phyloP scores from a whole-genome alignment of 31 red algal genomes.

The Odonthalia washingtoniensis region DNA sequence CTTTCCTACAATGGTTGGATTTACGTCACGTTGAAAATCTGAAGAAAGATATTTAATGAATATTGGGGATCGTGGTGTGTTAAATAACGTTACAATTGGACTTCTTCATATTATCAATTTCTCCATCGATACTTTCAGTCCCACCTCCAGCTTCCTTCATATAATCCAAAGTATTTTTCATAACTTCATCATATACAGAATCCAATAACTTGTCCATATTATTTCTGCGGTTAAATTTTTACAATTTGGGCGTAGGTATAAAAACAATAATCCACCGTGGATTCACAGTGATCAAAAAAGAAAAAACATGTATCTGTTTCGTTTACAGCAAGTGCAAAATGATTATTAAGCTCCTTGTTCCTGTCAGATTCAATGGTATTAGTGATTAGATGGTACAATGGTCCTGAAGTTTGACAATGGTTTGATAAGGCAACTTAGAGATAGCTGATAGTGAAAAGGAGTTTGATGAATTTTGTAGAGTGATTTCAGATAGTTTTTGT shows the following conservation, averaged over 20 bases:
- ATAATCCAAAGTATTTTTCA: neutral
- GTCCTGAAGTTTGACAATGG: too few relatives aligned
- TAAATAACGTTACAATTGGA: slow-evolving; percentile 30
- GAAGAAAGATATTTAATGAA: too few relatives aligned
- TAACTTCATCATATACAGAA: slow-evolving; percentile 10
- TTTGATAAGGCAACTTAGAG: too few relatives aligned
- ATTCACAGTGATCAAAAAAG: neutral
- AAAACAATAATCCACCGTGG: neutral
- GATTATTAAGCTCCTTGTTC: neutral
- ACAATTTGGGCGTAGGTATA: neutral
- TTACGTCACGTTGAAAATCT: slow-evolving; percentile 10
- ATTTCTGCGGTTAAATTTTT: neutral
- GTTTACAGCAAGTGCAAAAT: slow-evolving; percentile 35
- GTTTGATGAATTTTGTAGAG: too few relatives aligned
- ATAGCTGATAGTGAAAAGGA: too few relatives aligned
- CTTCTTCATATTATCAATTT: slow-evolving; percentile 29
- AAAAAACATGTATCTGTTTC: slow-evolving; percentile 18
- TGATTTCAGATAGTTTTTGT: too few relatives aligned
- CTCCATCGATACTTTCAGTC: slow-evolving; percentile 33
- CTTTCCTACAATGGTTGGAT: neutral
- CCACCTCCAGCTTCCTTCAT: slow-evolving; percentile 4
- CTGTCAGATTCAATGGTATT: too few relatives aligned
- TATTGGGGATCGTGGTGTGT: slow-evolving; percentile 3
- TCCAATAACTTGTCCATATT: neutral
- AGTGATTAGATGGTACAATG: too few relatives aligned